phyloP scores from a whole-genome alignment of 1,284 basidiomycete species.

The Polyporus tsugae region DNA sequence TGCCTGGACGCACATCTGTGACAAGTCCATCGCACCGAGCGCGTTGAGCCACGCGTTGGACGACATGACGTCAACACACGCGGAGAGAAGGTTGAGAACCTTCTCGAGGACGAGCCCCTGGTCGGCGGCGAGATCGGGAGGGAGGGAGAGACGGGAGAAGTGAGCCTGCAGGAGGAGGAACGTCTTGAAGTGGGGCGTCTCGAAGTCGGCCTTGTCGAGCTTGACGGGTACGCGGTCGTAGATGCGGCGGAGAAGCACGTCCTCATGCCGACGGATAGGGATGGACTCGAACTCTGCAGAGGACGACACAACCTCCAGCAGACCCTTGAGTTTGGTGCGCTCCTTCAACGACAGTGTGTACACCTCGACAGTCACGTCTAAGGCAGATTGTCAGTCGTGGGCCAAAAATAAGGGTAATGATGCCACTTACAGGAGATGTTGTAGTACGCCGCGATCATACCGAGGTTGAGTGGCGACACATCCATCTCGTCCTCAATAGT shows the following conservation, averaged over 20 bases:
- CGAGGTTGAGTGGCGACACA: constrained; percentile 88
- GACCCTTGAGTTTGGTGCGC: constrained; percentile 96
- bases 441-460: constrained; percentile 97
- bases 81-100: constrained; percentile 89
- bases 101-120: constrained; percentile 90
- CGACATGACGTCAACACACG: constrained; percentile 98
- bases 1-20: constrained; percentile 99
- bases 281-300: constrained; percentile 96
- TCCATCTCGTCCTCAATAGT: constrained; percentile 96
- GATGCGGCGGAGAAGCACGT: constrained; percentile 81
- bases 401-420: not conserved
- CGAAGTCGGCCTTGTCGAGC: constrained; percentile 85
- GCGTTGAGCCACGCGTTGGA: constrained; percentile 96
- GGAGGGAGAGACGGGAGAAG: constrained; percentile 91
- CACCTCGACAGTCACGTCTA: constrained; percentile 95
- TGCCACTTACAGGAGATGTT: constrained; percentile 79
- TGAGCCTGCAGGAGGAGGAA: constrained; percentile 97
- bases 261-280: constrained; percentile 94
- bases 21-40: constrained; percentile 96
- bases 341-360: constrained; percentile 97
- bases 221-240: constrained; percentile 99
- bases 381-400: constrained; percentile 29
- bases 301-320: constrained; percentile 95
- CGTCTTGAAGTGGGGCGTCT: constrained; percentile 97
- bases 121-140: constrained; percentile 93